phyloP scores from a whole-genome alignment of 306 rosid species.

The Lathyrus oleraceus region DNA sequence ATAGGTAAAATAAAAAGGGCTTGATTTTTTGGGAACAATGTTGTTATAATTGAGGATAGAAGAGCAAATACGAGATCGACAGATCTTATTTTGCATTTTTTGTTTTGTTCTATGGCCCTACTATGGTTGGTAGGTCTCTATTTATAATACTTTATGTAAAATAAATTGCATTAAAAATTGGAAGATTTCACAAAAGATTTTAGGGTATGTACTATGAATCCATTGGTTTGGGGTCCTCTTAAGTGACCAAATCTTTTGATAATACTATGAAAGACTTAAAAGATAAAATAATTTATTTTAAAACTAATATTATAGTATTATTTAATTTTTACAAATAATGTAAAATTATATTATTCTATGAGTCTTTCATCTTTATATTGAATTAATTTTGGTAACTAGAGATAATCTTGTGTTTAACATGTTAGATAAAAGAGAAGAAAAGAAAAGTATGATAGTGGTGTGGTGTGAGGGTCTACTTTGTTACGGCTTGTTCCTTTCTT shows the following conservation, averaged over 20 bases:
- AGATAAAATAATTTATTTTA: no score
- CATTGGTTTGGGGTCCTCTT: no score
- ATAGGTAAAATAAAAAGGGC: neutral
- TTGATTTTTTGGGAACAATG: neutral
- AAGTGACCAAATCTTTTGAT: no score
- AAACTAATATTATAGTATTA: no score
- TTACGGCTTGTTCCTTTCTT: slow-evolving; percentile 43
- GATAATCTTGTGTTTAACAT: neutral
- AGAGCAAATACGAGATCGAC: slow-evolving; percentile 8
- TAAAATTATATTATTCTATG: no score
- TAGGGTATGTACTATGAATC: no score
- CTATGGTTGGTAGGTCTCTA: neutral
- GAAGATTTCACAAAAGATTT: neutral
- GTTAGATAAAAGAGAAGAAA: neutral
- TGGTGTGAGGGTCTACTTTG: slow-evolving; percentile 35
- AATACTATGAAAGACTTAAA: no score
- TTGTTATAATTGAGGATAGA: slow-evolving; percentile 21
- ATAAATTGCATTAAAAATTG: neutral
- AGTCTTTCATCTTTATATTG: neutral
- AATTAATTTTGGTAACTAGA: neutral
- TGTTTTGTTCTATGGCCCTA: neutral
- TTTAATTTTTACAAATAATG: no score
- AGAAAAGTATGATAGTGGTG: neutral
- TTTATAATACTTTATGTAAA: neutral
- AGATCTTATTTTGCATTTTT: neutral